These are phyloP conservation scores for Begonia masoniana DNA, from an alignment of 306 rosid genomes.

Conservation along the genomic window DNA sequence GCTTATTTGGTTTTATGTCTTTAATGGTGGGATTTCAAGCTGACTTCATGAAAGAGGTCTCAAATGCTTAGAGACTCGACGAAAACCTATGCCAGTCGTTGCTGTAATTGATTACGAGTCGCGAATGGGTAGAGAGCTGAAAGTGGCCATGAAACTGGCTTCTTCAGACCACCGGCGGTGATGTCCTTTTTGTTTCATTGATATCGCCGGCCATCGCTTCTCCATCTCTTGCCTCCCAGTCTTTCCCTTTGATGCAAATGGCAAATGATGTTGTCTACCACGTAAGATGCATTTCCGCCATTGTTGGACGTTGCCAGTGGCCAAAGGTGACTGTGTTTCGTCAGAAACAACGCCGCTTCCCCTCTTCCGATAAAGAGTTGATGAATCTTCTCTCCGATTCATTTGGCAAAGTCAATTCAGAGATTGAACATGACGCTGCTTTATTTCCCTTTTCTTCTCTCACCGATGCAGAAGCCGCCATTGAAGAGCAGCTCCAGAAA, in stretches of 20 bases:
- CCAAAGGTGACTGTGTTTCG: conserved; percentile 32
- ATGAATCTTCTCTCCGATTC: conserved; percentile 28
- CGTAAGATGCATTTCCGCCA: conserved; percentile 36
- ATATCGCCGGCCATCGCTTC: conserved; percentile 16
- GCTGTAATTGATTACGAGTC: conserved; percentile 18
- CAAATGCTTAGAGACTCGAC: conserved; percentile 1
- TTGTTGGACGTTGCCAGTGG: conserved; percentile 38
- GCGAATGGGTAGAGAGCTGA: conserved; percentile 32
- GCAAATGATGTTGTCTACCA: conserved; percentile 21
- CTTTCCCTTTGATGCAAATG: conserved; percentile 26
- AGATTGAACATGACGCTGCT: conserved; percentile 22
- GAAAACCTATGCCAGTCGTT: conserved; percentile 16
- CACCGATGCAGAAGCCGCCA: conserved; percentile 10
- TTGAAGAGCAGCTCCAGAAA: conserved; percentile 27
- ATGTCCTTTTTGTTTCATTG: conserved; percentile 33
- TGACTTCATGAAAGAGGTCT: neutral
- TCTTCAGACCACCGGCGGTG: conserved; percentile 8
- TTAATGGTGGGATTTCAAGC: conserved; percentile 10
- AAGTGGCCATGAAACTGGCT: conserved; percentile 38
- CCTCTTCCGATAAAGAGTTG: conserved; percentile 9
- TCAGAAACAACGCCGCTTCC: conserved; percentile 16
- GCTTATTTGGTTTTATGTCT: neutral
- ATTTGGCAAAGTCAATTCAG: conserved; percentile 24
- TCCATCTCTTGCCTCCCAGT: conserved; percentile 7
- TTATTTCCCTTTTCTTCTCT: conserved; percentile 28